Evolutionary conservation across 2,329 filamentous ascomycete genomes (phyloP), one percentile per base, ranked within the genome.

Genomic region (Ophiostoma novo-ulmi): DNA sequence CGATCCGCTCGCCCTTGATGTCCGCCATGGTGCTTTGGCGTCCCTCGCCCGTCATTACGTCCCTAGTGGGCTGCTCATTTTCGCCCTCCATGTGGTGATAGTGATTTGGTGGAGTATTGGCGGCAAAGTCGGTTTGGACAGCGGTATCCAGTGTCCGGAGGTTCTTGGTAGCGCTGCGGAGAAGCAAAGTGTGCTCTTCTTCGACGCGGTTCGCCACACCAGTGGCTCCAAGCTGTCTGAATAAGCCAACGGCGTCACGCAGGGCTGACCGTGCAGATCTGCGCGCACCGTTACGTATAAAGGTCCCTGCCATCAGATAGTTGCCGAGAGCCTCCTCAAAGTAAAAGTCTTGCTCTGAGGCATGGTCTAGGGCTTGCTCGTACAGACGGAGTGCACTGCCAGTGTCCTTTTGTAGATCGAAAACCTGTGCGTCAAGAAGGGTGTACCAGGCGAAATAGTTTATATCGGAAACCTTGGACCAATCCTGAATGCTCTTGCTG

Each of bases 241-340:
- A 94, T 1, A 91, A 82, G 1, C 85, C 84, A 22, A 92, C 83
- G 2, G 88, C 86, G 73, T 93, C 91, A 41, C 86, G 84, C 20
- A 94, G 80, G 0, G 89, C 85, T n/a, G 88, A 85, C 69, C 89
- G 85, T 36, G 91, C 91, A 48, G 90, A 89, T 72, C 91, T 82
- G 55, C 87, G 84, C 3, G 90, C 88, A 14, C 85, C 85, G 73
- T 85, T 83, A 17, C 91, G 83, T 69, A 91, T 82, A 73, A 93
- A 87, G 76, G 88, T 89, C 11, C 89, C 89, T 1, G 88, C 90
- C 81, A 93, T 90, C 39, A 93, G 81, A 76, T 92, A 91, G 76
- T 91, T 90, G 20, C 88, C 87, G 1, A 93, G 82, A 0, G 89
- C 91, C 77, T 93, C 90, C 72, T 94, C 91, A 68, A 93, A 85